These are phyloP conservation scores for Cicer yamashitae DNA, from an alignment of 306 rosid genomes.

Conservation along the genomic window DNA sequence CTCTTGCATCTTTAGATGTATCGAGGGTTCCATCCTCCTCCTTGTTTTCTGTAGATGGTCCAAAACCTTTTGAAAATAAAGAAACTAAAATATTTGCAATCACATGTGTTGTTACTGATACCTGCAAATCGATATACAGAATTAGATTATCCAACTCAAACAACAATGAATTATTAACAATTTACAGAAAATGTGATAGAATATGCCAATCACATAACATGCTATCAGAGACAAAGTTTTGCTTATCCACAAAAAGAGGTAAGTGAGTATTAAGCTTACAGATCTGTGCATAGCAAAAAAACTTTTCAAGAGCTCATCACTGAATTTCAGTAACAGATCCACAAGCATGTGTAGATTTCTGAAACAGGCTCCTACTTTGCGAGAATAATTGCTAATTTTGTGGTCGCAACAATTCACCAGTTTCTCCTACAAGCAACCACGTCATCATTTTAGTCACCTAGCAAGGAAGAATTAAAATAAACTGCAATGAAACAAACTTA, in stretches of 20 bases:
- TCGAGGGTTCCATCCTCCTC: conserved; percentile 57
- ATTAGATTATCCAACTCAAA: conserved; percentile 27
- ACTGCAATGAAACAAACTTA: conserved; percentile 51
- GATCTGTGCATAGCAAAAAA: conserved; percentile 72
- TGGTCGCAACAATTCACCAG: conserved; percentile 51
- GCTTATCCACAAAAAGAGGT: not conserved
- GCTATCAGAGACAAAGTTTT: not conserved
- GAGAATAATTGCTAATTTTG: conserved; percentile 28
- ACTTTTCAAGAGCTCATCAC: conserved; percentile 67
- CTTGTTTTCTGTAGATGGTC: conserved; percentile 60
- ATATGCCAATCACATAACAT: not conserved
- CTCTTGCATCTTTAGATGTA: conserved; percentile 51
- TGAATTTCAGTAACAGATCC: conserved; percentile 59
- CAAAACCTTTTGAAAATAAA: conserved; percentile 75
- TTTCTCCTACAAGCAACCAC: conserved; percentile 60
- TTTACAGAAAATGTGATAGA: not conserved
- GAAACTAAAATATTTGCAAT: conserved; percentile 72
- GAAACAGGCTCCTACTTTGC: conserved; percentile 53
- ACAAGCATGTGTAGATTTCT: conserved; percentile 56
- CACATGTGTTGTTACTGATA: conserved; percentile 65
- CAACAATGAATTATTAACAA: not conserved
- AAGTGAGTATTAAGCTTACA: conserved; percentile 53
- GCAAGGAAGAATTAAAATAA: conserved; percentile 10
- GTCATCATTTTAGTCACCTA: conserved; percentile 39
- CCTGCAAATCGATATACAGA: conserved; percentile 57